Base-by-base conservation (phyloP, 768 basidiomycete species). In the Mycena chlorophos region DNA sequence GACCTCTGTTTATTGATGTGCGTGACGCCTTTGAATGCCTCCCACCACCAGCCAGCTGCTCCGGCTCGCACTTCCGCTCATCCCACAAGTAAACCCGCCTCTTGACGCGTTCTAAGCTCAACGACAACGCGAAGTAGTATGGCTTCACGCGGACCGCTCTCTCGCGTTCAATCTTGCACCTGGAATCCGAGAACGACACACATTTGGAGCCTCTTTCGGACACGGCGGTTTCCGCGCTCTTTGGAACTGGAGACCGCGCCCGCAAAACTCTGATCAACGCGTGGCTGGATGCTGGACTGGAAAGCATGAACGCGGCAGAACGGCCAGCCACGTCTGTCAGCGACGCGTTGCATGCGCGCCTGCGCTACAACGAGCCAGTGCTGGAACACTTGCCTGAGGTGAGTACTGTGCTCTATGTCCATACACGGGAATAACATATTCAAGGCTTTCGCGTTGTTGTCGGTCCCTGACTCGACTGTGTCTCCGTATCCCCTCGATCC, bases 141-240 rank as follows among this genome's bases (percentile, higher is more conserved):
- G 91, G 91, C 8, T 93, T 93, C 68, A 87, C 90, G 12, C 82
- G 90, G 19, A 76, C 83, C 26, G 78, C 88, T 0, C 76, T 92
- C 10, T 78, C 89, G 3, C 79, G 73, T 46, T 84, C 89, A 20
- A 88, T 80, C 5, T 76, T 88, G 3, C 66, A 73, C 2, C 74
- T 89, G 27, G 8, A 13, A 23, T 8, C 20, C 13, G 40, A 14
- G 14, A 22, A 42, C 8, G 13, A 42, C 40, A 42, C 40, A 42
- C 85, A 84, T 63, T 22, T 76, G 1, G 72, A 78, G 52, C 88
- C 88, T 5, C 81, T 93, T 20, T 79, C 85, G 1, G 89, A 92
- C 54, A 71, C 76, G 0, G 86, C 89, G 0, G 80, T 93, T 20
- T 81, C 86, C 2, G 79, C 87, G 5, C 73, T 93, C 5, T 94